These are phyloP conservation scores for Calocera viscosa DNA, from an alignment of 768 basidiomycete species.

Conservation along the genomic window DNA sequence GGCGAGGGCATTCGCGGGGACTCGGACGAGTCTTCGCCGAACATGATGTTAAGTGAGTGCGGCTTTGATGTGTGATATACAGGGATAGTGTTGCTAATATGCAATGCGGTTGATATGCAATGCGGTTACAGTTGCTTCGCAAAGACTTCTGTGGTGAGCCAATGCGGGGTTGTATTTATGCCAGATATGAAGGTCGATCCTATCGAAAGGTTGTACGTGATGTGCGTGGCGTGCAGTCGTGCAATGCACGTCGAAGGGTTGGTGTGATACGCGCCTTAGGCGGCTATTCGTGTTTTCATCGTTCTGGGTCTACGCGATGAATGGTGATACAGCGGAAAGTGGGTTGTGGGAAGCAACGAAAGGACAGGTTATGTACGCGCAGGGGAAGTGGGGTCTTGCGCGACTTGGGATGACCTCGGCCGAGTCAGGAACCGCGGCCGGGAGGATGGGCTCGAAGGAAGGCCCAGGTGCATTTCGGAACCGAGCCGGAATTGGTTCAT, in stretches of 20 bases:
- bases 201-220: too few relatives aligned
- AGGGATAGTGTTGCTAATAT: too few relatives aligned
- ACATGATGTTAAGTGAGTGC: neutral
- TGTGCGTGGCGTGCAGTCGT: neutral
- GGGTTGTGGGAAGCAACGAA: neutral
- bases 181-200: too few relatives aligned
- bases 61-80: too few relatives aligned
- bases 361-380: neutral
- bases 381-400: neutral
- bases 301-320: neutral
- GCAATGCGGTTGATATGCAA: too few relatives aligned
- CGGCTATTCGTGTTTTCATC: neutral
- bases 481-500: neutral
- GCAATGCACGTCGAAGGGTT: too few relatives aligned
- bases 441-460: neutral
- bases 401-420: neutral
- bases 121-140: too few relatives aligned
- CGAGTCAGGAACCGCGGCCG: neutral
- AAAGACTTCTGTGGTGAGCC: too few relatives aligned
- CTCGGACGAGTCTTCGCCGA: slow-evolving; percentile 5
- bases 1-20: neutral
- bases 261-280: neutral
- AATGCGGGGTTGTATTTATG: too few relatives aligned
- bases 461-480: too few relatives aligned
- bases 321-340: neutral